phyloP scores from a whole-genome alignment of 2,329 filamentous ascomycete genomes.

The Stagonosporopsis tanaceti region DNA sequence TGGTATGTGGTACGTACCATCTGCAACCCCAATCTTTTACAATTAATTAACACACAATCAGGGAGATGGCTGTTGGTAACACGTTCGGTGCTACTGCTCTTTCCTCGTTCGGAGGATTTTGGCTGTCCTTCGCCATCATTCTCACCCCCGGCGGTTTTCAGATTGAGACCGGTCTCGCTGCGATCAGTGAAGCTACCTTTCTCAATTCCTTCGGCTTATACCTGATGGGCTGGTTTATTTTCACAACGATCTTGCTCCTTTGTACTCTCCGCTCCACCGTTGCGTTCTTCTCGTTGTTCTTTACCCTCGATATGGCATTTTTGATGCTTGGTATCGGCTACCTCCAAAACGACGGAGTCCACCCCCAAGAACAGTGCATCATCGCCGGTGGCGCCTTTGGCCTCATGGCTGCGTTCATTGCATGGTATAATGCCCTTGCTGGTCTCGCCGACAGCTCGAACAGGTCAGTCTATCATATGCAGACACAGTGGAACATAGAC shows the following conservation, averaged over 20 bases:
- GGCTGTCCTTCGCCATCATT: slow-evolving; percentile 68
- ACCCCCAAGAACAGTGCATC: slow-evolving; percentile 56
- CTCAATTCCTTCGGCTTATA: slow-evolving; percentile 65
- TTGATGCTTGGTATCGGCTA: slow-evolving; percentile 64
- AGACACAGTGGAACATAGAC: too few species aligned
- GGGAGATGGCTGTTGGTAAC: slow-evolving; percentile 67
- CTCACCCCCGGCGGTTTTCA: slow-evolving; percentile 61
- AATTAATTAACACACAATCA: slow-evolving; percentile 28
- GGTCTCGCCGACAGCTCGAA: slow-evolving; percentile 64
- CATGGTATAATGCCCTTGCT: slow-evolving; percentile 64
- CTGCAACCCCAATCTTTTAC: too few species aligned
- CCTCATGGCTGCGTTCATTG: slow-evolving; percentile 61
- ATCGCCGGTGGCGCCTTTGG: slow-evolving; percentile 62
- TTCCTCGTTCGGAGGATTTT: slow-evolving; percentile 69
- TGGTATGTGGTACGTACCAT: slow-evolving; percentile 63
- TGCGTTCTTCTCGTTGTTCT: slow-evolving; percentile 65
- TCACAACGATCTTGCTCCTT: slow-evolving; percentile 64
- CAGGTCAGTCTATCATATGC: slow-evolving; percentile 45
- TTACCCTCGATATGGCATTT: slow-evolving; percentile 66
- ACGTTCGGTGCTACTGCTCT: slow-evolving; percentile 69
- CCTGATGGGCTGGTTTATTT: slow-evolving; percentile 67
- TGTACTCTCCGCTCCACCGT: slow-evolving; percentile 65
- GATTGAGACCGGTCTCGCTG: slow-evolving; percentile 56
- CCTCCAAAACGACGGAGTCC: slow-evolving; percentile 55
- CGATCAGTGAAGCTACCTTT: slow-evolving; percentile 49